Evolutionary conservation across 2,329 filamentous ascomycete species (phyloP).

Genomic region (Graphium sp.): DNA sequence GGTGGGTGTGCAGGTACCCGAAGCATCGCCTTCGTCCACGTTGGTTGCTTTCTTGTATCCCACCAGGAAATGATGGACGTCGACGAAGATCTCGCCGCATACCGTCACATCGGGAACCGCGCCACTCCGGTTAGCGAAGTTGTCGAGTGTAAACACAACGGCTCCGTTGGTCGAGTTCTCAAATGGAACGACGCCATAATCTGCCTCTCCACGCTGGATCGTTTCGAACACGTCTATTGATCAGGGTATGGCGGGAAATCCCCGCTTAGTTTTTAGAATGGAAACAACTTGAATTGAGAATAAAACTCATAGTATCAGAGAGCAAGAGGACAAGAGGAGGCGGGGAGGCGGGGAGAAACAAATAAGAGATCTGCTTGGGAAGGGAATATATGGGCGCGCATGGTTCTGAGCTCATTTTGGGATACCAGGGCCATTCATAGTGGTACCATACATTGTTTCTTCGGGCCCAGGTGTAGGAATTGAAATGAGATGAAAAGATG

Average conservation of each 20-base stretch:
- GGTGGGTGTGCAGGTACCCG: constrained; percentile 33
- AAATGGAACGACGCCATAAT: constrained; percentile 76
- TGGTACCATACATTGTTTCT: too few species aligned
- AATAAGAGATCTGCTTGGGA: too few species aligned
- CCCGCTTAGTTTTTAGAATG: constrained; percentile 13
- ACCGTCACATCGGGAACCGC: constrained; percentile 55
- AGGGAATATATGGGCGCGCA: too few species aligned
- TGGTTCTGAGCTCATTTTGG: too few species aligned
- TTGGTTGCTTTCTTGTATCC: constrained; percentile 23
- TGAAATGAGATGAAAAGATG: too few species aligned
- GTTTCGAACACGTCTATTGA: constrained; percentile 58
- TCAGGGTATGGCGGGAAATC: constrained; percentile 2
- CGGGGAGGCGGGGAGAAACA: too few species aligned
- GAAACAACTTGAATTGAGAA: too few species aligned
- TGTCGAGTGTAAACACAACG: constrained; percentile 78
- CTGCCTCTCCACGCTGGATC: constrained; percentile 48
- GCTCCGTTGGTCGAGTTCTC: constrained; percentile 94
- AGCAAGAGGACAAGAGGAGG: too few species aligned
- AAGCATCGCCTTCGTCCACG: constrained; percentile 15
- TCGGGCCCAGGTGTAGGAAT: too few species aligned
- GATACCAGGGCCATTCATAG: too few species aligned
- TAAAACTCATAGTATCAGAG: too few species aligned
- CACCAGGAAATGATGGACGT: constrained; percentile 77
- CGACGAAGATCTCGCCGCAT: constrained; percentile 69
- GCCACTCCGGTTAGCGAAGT: constrained; percentile 58